These are phyloP conservation scores for Parafenestella ontariensis DNA, from an alignment of 2,329 filamentous ascomycete species.

Conservation along the genomic window DNA sequence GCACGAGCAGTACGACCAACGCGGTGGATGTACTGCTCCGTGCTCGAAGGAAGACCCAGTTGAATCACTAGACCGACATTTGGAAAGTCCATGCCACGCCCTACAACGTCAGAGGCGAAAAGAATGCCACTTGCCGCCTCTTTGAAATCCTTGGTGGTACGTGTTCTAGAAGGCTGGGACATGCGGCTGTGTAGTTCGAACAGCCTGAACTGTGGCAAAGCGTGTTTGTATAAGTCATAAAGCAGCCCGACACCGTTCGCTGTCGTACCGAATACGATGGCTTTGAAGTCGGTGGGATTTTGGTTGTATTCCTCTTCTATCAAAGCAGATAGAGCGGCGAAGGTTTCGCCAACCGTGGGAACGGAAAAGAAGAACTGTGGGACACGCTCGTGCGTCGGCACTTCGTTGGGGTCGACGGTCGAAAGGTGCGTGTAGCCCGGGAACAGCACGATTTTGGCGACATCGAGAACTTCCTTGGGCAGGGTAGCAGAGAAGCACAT, in stretches of 20 bases:
- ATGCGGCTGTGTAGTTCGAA: constrained; percentile 56
- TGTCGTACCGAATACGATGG: constrained; percentile 57
- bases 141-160: constrained; percentile 55
- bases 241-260: constrained; percentile 56
- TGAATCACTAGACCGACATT: constrained; percentile 59
- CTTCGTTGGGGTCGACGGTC: constrained; percentile 54
- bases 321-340: constrained; percentile 54
- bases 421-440: constrained; percentile 52
- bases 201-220: constrained; percentile 44
- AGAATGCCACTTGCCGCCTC: constrained; percentile 56
- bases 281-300: constrained; percentile 52
- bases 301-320: constrained; percentile 53
- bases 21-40: constrained; percentile 56
- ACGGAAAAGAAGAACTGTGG: constrained; percentile 58
- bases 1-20: constrained; percentile 53
- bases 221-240: constrained; percentile 47
- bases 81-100: constrained; percentile 60
- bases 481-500: constrained; percentile 59
- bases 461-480: constrained; percentile 53
- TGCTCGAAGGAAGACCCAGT: constrained; percentile 58
- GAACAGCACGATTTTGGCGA: constrained; percentile 54
- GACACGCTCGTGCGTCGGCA: constrained; percentile 57
- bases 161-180: constrained; percentile 51
- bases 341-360: constrained; percentile 53
- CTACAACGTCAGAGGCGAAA: constrained; percentile 58